Conservation (phyloP, 1,284 basidiomycete genomes). For the Ustilago crameri region DNA sequence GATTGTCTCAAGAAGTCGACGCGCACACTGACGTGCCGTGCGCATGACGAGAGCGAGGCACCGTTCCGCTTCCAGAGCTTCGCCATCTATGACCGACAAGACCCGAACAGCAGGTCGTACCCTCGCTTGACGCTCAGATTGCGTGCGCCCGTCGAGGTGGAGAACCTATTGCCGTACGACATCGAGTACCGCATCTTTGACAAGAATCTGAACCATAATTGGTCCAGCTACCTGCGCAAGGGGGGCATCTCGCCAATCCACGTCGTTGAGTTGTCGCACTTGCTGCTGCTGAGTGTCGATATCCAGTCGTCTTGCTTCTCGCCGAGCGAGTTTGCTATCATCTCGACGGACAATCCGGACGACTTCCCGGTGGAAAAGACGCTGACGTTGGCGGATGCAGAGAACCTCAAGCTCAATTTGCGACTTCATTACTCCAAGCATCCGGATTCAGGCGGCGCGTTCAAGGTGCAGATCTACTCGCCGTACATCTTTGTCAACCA, state of each 20-base stretch:
- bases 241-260: conserved; percentile 97
- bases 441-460: conserved; percentile 93
- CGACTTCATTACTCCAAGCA: conserved; percentile 82
- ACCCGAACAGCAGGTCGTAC: conserved; percentile 73
- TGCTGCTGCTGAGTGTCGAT: conserved; percentile 89
- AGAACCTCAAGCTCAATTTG: conserved; percentile 82
- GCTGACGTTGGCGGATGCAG: conserved; percentile 79
- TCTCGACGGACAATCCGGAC: conserved; percentile 91
- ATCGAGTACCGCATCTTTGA: conserved; percentile 94
- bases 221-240: conserved; percentile 86
- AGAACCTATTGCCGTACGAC: conserved; percentile 95
- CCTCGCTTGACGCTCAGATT: conserved; percentile 87
- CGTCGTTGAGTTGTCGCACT: conserved; percentile 91
- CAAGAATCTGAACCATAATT: conserved; percentile 87
- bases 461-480: conserved; percentile 95
- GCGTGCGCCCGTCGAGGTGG: conserved; percentile 94
- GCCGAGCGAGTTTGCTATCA: conserved; percentile 97
- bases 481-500: conserved; percentile 95
- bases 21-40: conserved; percentile 86
- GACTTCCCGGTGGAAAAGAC: conserved; percentile 86
- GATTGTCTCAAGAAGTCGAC: conserved; percentile 81
- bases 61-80: conserved; percentile 96
- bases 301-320: conserved; percentile 85
- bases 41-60: conserved; percentile 83
- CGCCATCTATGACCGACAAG: conserved; percentile 81